A percentile compares a stretch with the other conserved stretches of the same genome.
These are phyloP conservation scores for Plectranthus barbatus DNA, from an alignment of 257 asterid genomes.

Conservation along the genomic window DNA sequence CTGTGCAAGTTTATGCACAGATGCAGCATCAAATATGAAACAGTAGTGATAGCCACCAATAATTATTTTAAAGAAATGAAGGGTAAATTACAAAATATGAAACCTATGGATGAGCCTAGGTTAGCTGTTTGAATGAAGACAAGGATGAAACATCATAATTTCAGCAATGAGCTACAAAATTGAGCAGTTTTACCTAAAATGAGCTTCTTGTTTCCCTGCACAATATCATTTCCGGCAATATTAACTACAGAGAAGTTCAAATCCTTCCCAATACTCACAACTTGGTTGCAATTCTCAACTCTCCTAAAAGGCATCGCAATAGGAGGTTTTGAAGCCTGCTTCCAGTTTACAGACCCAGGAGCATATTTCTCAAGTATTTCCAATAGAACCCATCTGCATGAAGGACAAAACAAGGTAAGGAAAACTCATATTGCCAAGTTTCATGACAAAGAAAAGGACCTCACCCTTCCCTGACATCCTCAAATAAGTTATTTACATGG, in stretches of 20 bases:
- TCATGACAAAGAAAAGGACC: slow-evolving; percentile 16
- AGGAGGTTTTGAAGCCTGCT: slow-evolving; percentile 78
- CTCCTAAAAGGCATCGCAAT: slow-evolving; percentile 81
- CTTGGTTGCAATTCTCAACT: slow-evolving; percentile 92
- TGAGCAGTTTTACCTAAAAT: slow-evolving; percentile 46
- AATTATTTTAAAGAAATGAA: background rate
- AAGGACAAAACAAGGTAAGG: slow-evolving; percentile 10
- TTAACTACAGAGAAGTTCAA: slow-evolving; percentile 81
- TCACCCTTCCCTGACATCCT: slow-evolving; percentile 79
- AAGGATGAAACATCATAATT: background rate
- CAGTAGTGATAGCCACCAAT: background rate
- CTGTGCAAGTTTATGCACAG: background rate
- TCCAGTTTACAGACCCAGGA: slow-evolving; percentile 76
- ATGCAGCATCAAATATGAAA: background rate
- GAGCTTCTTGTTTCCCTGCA: slow-evolving; percentile 94
- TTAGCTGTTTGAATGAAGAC: background rate
- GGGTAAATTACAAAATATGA: background rate
- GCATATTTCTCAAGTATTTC: slow-evolving; percentile 71
- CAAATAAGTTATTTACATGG: slow-evolving; percentile 67
- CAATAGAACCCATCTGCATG: slow-evolving; percentile 64
- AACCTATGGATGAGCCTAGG: background rate
- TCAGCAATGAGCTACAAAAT: background rate
- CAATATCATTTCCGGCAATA: slow-evolving; percentile 86
- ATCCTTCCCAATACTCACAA: slow-evolving; percentile 65
- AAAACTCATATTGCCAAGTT: slow-evolving; percentile 1